A percentile compares a stretch with the other conserved stretches of the same genome.
phyloP scores from a whole-genome alignment of 2,329 filamentous ascomycete genomes.

The Tolypocladium capitatum region DNA sequence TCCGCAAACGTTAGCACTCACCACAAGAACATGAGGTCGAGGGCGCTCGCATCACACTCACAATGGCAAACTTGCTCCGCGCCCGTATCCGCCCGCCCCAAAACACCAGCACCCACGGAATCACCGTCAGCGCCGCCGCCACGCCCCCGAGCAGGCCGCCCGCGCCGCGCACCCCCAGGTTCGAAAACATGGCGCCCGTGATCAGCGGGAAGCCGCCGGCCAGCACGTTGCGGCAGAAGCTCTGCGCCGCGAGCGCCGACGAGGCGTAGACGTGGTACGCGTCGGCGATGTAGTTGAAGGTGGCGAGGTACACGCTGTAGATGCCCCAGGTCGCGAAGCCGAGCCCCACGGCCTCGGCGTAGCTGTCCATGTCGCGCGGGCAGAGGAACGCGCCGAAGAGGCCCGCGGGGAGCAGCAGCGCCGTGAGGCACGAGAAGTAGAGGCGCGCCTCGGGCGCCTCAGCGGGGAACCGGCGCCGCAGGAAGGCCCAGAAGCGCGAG shows the following conservation, averaged over 20 bases:
- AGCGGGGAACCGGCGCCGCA: constrained; percentile 31
- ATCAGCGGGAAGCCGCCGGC: constrained; percentile 72
- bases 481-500: constrained; percentile 28
- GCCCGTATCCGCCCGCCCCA: constrained; percentile 65
- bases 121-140: constrained; percentile 52
- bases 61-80: constrained; percentile 63
- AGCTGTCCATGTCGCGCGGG: constrained; percentile 11
- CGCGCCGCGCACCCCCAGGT: constrained; percentile 57
- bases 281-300: constrained; percentile 89
- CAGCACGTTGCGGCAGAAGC: constrained; percentile 72
- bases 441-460: constrained; percentile 62
- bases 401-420: constrained; percentile 62
- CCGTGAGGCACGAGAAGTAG: constrained; percentile 71
- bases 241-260: constrained; percentile 75
- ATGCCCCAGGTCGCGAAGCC: constrained; percentile 73
- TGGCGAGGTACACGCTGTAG: constrained; percentile 72
- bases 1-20: background rate
- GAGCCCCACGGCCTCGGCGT: constrained; percentile 40
- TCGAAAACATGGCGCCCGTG: constrained; percentile 57
- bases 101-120: constrained; percentile 78
- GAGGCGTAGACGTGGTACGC: constrained; percentile 76
- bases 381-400: constrained; percentile 40
- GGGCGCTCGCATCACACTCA: too few species aligned
- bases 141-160: constrained; percentile 67
- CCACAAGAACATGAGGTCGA: too few species aligned